Evolutionary conservation across 139 green algal species (phyloP), one percentile per base, ranked within the genome.

Genomic region (Chlamydomonas urium): DNA sequence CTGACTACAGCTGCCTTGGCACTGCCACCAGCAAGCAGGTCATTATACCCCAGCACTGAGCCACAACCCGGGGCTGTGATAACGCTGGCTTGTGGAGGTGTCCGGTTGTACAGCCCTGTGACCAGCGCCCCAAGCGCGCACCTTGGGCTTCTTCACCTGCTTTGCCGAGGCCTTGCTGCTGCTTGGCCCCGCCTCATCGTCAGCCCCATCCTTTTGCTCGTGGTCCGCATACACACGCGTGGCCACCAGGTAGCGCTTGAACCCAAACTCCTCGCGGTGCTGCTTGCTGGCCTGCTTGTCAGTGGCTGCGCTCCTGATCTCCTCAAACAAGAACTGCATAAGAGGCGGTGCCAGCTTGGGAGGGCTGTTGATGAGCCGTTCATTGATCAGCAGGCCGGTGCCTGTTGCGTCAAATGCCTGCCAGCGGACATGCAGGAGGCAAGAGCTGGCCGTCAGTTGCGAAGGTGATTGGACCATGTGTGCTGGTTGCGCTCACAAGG

Each of bases 301-400:
- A 45, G 84, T 77, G 37, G 72, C 81, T 5, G 85, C 83, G 77
- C 84, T 87, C 6, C 59, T 3, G 1, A 95, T 77, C 65, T 95
- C 93, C 14, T 96, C 81, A 68, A 94, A 90, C 4, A 97, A 73
- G 4, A 83, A 83, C 74, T 96, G 82, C 62, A 93, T 68, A 33
- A 98, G 79, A 1, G 91, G 93, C 19, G 91, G 85, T 4, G 84
- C 83, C 26, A 97, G 65, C 76, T 93, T 81, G 0, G 88, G 90
- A 5, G 93, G 93, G 47, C 79, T 81, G 80, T 98, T 98, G 65
- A 97, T 78, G 28, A 98, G 71, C 0, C 93, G 84, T 79, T 98
- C 93, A 61, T 85, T 93, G 5, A 98, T 26, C 1, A 98, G 24
- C 34, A 98, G 75, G 2, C 77, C 92, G 3, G 81, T 88, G 50